phyloP scores from a whole-genome alignment of 257 asterid species.

The Sherardia arvensis region DNA sequence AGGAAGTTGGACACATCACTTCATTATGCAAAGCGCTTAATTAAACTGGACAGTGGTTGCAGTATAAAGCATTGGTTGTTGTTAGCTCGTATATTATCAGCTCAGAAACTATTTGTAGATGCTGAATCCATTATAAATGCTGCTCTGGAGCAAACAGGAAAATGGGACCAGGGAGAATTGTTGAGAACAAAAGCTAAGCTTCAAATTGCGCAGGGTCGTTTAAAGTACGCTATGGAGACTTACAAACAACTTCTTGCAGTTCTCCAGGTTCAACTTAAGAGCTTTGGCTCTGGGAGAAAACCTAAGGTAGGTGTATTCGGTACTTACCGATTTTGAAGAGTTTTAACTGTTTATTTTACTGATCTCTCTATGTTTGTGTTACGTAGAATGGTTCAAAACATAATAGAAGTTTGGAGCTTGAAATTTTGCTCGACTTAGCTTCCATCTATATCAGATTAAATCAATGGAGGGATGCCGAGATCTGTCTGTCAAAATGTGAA shows the following conservation, averaged over 20 bases:
- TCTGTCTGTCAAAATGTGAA: slow-evolving; percentile 60
- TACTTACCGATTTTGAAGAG: slow-evolving; percentile 12
- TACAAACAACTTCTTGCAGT: slow-evolving; percentile 68
- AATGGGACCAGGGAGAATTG: slow-evolving; percentile 79
- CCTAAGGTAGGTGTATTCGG: slow-evolving; percentile 52
- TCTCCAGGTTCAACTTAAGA: slow-evolving; percentile 64
- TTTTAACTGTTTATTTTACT: not conserved
- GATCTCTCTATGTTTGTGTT: slow-evolving; percentile 4
- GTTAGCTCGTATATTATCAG: slow-evolving; percentile 72
- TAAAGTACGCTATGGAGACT: slow-evolving; percentile 64
- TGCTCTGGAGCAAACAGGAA: slow-evolving; percentile 69
- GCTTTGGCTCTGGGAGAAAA: slow-evolving; percentile 39
- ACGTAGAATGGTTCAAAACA: slow-evolving; percentile 41
- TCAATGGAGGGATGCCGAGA: slow-evolving; percentile 78
- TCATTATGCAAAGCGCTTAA: slow-evolving; percentile 40
- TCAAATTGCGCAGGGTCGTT: slow-evolving; percentile 55
- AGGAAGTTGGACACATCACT: slow-evolving; percentile 83
- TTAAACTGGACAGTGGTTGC: slow-evolving; percentile 66
- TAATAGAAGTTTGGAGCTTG: slow-evolving; percentile 46
- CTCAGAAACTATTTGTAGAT: slow-evolving; percentile 51
- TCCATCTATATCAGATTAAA: slow-evolving; percentile 59
- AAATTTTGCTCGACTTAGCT: slow-evolving; percentile 83
- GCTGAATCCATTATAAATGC: slow-evolving; percentile 55
- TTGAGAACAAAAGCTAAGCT: slow-evolving; percentile 82
- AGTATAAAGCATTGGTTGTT: slow-evolving; percentile 58